phyloP scores from a whole-genome alignment of 805 yeast genomes.

The Ogataea parapolymorpha region DNA sequence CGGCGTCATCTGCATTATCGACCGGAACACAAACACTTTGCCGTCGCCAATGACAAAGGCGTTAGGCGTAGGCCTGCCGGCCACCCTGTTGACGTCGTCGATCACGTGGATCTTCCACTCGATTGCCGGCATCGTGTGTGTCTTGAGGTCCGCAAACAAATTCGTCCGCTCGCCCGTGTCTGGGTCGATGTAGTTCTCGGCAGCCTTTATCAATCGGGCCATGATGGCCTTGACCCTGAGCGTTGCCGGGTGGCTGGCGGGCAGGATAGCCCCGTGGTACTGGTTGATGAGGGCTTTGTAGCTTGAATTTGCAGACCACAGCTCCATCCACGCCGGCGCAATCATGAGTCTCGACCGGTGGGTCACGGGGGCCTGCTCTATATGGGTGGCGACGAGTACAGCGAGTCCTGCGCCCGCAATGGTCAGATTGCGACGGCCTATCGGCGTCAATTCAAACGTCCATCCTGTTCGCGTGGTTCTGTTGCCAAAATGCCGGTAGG shows the following conservation, averaged over 20 bases:
- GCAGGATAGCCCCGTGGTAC: constrained; percentile 51
- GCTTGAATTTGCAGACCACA: constrained; percentile 56
- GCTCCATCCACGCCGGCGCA: constrained; percentile 64
- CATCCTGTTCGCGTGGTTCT: constrained; percentile 11
- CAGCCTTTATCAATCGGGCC: constrained; percentile 58
- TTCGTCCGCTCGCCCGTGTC: constrained; percentile 28
- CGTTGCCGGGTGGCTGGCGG: constrained; percentile 60
- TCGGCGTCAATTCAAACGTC: constrained; percentile 12
- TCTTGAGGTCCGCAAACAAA: constrained; percentile 24
- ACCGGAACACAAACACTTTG: constrained; percentile 83
- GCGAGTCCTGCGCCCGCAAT: constrained; percentile 34
- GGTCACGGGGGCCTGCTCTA: constrained; percentile 81
- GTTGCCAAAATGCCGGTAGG: constrained; percentile 25
- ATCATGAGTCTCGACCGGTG: constrained; percentile 69
- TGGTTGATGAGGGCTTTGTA: constrained; percentile 60
- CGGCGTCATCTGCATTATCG: constrained; percentile 71
- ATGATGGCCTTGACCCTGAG: constrained; percentile 58
- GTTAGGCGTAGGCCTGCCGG: constrained; percentile 75
- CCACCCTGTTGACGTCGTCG: constrained; percentile 49
- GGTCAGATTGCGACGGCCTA: constrained; percentile 27
- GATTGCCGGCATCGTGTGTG: constrained; percentile 26
- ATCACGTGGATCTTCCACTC: constrained; percentile 84
- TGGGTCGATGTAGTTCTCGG: constrained; percentile 39
- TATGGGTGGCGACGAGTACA: constrained; percentile 45
- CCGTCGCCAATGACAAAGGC: constrained; percentile 97